Conservation (phyloP, 495 filamentous ascomycete species). For the Trichoderma orchidacearum region DNA sequence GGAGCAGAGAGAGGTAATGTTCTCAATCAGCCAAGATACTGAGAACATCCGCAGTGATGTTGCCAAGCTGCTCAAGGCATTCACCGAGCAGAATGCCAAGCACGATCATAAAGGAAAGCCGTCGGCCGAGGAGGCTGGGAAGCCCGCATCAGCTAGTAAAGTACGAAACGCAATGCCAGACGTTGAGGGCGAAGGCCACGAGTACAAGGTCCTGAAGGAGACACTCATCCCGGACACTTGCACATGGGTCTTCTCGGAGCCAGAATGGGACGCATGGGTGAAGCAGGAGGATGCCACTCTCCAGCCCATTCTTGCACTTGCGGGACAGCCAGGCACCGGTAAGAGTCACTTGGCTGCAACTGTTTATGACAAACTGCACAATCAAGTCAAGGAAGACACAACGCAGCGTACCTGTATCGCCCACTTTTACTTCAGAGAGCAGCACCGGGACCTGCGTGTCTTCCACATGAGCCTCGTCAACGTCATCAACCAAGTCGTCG, state of each 20-base stretch:
- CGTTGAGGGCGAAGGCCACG: constrained; percentile 1
- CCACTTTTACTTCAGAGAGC: constrained; percentile 8
- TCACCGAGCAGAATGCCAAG: constrained; percentile 3
- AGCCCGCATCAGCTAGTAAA: constrained; percentile 3
- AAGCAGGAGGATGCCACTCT: not conserved
- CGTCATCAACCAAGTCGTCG: constrained; percentile 7
- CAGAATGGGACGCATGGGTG: constrained; percentile 5
- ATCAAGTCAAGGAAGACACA: not conserved
- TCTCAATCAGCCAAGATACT: not conserved
- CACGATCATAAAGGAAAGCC: not conserved
- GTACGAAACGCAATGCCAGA: constrained; percentile 5
- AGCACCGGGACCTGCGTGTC: not conserved
- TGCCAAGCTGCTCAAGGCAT: constrained; percentile 5
- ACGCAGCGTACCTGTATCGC: constrained; percentile 2
- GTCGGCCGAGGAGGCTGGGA: not conserved
- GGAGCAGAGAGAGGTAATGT: constrained; percentile 6
- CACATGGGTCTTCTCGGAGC: constrained; percentile 8
- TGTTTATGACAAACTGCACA: constrained; percentile 3
- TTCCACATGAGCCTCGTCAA: constrained; percentile 2
- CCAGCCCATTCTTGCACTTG: constrained; percentile 1
- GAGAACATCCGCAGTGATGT: constrained; percentile 3
- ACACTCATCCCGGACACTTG: constrained; percentile 3
- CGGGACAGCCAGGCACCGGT: constrained; percentile 5
- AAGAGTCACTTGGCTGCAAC: constrained; percentile 8
- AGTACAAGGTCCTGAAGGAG: constrained; percentile 6